Evolutionary conservation across 352 stramenopile genomes (phyloP), one percentile per base, ranked within the genome.

Genomic region (Thraustotheca clavata): DNA sequence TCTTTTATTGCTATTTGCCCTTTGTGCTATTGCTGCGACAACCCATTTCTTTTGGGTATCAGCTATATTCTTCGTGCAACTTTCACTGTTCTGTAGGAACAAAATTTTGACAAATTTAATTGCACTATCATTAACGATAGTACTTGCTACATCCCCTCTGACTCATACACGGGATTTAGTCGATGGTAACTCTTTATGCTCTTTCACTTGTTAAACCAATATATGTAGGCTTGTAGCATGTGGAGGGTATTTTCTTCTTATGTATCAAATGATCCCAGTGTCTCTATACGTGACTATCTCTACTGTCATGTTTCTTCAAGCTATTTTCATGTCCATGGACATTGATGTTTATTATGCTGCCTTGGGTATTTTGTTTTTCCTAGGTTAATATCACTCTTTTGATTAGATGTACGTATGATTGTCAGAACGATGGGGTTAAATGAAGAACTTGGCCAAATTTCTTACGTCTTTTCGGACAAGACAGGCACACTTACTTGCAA

Each of bases 201-300:
- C 35, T 8, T 16, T 43, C 26, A 11, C 3, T 18, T 36, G 3
- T 14, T 16, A 38, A 6, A 39, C 18, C 18, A 49, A 6, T 61
- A 20, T 27, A 0, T 61, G 11, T 29, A 62, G 78, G 71, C 88
- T 97, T 36, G 62, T 88, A 18, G 72, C 89, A 14, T 89, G 96
- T 60, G 75, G 94, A 27, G 87, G 83, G 54, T 99, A 98, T 77
- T 90, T 98, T 32, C 77, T 98, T 20, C 79, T 99, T 40, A 93
- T 97, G 76, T 97, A 90, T 74, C 93, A 98, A 71, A 97, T 99
- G 78, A 96, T 99, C 32, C 96, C 96, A 16, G 82, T 99, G 31
- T 98, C 89, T 71, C 84, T 99, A 12, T 99, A 99, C 72, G 94
- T 99, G 36, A 98, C 93, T 0, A 94, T 99, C 18, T 95, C 96